Conservation (phyloP, 768 basidiomycete species). For the Trametes cinnabarina region DNA sequence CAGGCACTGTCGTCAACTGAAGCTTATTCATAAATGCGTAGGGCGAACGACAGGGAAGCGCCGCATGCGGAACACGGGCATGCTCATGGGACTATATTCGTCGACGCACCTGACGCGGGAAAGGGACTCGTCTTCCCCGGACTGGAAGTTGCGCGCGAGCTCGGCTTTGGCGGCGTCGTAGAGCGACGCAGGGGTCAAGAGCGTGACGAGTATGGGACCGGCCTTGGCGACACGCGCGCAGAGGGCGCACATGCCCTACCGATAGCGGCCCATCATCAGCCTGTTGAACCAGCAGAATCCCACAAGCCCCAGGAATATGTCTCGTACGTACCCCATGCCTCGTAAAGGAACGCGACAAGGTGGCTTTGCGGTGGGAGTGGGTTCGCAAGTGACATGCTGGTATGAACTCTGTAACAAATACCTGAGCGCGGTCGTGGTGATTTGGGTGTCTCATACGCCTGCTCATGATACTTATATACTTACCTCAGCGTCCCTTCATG, state of each 20-base stretch:
- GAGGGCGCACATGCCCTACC: constrained; percentile 17
- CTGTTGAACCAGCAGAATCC: no score
- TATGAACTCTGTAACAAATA: no score
- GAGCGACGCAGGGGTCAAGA: constrained; percentile 5
- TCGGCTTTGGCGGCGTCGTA: background rate
- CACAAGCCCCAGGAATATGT: background rate
- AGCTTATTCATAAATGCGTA: no score
- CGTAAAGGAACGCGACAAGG: background rate
- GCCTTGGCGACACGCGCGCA: constrained; percentile 13
- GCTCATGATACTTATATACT: no score
- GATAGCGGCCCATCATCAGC: no score
- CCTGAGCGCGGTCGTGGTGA: no score
- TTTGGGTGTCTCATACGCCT: no score
- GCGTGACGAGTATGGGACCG: constrained; percentile 3
- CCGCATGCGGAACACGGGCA: no score
- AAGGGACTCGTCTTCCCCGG: background rate
- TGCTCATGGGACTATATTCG: background rate
- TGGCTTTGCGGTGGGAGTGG: background rate
- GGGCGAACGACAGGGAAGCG: no score
- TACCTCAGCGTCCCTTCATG: no score
- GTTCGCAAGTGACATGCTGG: no score
- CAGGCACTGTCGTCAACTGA: no score
- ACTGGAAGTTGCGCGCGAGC: constrained; percentile 8
- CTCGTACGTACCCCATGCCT: background rate
- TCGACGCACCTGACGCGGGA: background rate